phyloP scores from a whole-genome alignment of 2,329 filamentous ascomycete genomes.

The Pseudofabraea citricarpa region DNA sequence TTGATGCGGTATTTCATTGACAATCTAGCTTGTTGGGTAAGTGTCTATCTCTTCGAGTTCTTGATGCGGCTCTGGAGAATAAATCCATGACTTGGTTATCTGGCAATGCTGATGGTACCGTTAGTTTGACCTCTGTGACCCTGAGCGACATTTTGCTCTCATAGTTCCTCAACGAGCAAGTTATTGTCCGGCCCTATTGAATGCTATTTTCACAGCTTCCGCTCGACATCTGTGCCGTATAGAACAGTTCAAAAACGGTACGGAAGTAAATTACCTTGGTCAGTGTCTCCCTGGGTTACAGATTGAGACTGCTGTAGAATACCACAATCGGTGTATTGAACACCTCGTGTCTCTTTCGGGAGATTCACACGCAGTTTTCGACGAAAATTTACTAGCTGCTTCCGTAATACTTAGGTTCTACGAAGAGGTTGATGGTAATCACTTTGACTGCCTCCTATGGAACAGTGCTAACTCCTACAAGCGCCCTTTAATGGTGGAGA shows the following conservation, averaged over 20 bases:
- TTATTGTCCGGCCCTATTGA: conserved; percentile 31
- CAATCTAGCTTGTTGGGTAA: background rate
- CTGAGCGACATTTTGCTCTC: conserved; percentile 33
- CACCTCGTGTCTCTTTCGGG: conserved; percentile 33
- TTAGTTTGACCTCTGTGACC: conserved; percentile 38
- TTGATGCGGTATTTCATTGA: background rate
- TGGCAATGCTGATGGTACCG: background rate
- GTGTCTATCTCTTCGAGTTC: background rate
- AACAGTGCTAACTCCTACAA: background rate
- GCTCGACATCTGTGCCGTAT: conserved; percentile 32
- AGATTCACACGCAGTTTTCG: conserved; percentile 30
- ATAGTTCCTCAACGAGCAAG: conserved; percentile 36
- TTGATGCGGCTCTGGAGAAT: too few relatives aligned
- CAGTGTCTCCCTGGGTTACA: conserved; percentile 25
- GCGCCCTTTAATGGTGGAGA: conserved; percentile 17
- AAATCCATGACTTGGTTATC: background rate
- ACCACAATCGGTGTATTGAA: conserved; percentile 36
- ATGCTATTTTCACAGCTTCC: conserved; percentile 29
- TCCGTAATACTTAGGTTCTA: conserved; percentile 33
- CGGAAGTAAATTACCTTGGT: conserved; percentile 17
- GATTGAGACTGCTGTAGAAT: conserved; percentile 15
- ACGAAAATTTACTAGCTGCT: conserved; percentile 33
- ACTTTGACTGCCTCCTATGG: background rate
- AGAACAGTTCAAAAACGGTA: conserved; percentile 17
- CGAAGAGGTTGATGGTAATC: conserved; percentile 34